Evolutionary conservation across 768 basidiomycete species (phyloP).

Genomic region (Rhodotorula kratochvilovae): DNA sequence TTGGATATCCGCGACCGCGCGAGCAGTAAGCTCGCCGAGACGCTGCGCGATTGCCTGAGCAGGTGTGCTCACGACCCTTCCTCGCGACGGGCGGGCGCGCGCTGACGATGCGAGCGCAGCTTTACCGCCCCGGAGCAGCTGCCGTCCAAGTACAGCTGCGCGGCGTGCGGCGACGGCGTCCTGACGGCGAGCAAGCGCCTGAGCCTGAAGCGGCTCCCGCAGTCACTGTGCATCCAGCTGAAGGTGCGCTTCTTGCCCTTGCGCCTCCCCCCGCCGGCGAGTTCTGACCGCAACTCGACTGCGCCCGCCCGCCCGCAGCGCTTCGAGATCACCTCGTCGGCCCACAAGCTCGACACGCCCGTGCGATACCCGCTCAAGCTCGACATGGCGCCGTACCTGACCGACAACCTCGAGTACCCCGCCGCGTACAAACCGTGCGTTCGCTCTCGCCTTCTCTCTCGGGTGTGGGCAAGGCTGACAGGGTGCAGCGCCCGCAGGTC

Average conservation of each 20-base stretch:
- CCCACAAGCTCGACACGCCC: constrained; percentile 72
- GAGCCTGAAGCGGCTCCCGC: constrained; percentile 76
- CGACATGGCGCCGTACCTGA: constrained; percentile 74
- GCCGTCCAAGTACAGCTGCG: constrained; percentile 73
- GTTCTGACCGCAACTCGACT: not conserved
- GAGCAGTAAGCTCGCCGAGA: constrained; percentile 52
- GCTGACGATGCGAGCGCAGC: constrained; percentile 49
- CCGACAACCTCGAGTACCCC: constrained; percentile 46
- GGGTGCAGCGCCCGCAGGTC: not conserved
- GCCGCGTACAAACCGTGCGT: constrained; percentile 4
- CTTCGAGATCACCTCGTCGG: constrained; percentile 70
- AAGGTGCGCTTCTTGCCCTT: constrained; percentile 57
- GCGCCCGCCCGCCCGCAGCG: constrained; percentile 54
- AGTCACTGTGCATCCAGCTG: constrained; percentile 88
- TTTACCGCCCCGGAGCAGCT: constrained; percentile 82
- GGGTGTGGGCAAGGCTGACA: too few species aligned
- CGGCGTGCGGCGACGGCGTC: constrained; percentile 68
- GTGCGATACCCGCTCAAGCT: constrained; percentile 76
- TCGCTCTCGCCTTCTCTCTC: too few species aligned
- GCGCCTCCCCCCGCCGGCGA: not conserved
- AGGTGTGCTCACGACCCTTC: constrained; percentile 52
- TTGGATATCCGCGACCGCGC: constrained; percentile 59
- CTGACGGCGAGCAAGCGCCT: constrained; percentile 77
- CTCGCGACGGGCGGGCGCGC: constrained; percentile 6
- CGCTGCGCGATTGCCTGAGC: constrained; percentile 68